These are phyloP conservation scores for Cyathus striatus DNA, from an alignment of 768 basidiomycete species.

Conservation along the genomic window DNA sequence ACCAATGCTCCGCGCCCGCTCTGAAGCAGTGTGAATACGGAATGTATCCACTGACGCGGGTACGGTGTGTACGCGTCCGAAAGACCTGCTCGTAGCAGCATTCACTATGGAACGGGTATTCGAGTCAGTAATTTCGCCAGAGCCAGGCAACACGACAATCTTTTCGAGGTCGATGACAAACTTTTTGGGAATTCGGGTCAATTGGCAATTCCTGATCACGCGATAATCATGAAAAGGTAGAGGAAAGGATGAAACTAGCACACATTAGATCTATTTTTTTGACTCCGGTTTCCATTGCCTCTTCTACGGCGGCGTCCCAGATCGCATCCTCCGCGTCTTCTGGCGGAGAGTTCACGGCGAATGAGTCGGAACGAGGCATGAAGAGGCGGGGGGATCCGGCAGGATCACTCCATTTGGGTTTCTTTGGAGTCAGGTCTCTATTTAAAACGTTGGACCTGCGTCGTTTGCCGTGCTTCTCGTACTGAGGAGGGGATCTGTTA, in stretches of 20 bases:
- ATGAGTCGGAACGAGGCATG: too few relatives aligned
- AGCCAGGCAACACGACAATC: constrained; percentile 38
- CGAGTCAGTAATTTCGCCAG: constrained; percentile 15
- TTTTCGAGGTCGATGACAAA: constrained; percentile 41
- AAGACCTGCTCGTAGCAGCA: constrained; percentile 3
- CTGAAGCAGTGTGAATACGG: constrained; percentile 9
- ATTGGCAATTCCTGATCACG: constrained; percentile 23
- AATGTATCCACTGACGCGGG: constrained; percentile 10
- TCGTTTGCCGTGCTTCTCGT: constrained; percentile 2
- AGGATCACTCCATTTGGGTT: too few relatives aligned
- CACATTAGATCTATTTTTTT: constrained; percentile 3
- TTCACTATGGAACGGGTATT: background rate
- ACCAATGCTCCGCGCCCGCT: constrained; percentile 24
- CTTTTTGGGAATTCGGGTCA: constrained; percentile 45
- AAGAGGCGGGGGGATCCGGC: background rate
- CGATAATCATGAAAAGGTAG: background rate
- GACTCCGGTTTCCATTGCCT: background rate
- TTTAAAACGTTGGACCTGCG: too few relatives aligned
- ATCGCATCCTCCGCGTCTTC: background rate
- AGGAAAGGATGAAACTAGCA: background rate
- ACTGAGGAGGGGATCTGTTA: background rate
- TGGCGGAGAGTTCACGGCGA: too few relatives aligned
- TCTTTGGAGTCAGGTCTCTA: too few relatives aligned
- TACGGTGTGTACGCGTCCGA: constrained; percentile 19
- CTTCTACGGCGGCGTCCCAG: constrained; percentile 1